phyloP scores from a whole-genome alignment of 2,329 filamentous ascomycete species.

The Fusarium drepaniforme region DNA sequence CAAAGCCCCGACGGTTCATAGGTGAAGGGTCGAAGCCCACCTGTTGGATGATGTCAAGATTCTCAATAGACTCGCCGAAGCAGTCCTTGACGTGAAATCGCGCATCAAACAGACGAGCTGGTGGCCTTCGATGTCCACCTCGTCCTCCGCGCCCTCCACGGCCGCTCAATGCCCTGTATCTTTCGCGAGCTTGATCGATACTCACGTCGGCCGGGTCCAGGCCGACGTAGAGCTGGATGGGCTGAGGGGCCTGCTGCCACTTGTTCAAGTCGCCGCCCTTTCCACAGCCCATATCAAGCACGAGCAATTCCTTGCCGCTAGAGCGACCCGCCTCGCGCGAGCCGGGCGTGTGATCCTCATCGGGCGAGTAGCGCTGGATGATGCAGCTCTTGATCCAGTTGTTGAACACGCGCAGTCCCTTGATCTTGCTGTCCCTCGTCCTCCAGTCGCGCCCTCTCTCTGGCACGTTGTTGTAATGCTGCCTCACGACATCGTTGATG shows the following conservation, averaged over 20 bases:
- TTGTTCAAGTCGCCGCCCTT: slow-evolving; percentile 97
- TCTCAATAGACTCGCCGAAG: slow-evolving; percentile 85
- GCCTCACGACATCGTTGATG: slow-evolving; percentile 86
- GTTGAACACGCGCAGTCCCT: slow-evolving; percentile 93
- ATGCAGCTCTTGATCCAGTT: slow-evolving; percentile 99
- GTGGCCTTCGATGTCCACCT: slow-evolving; percentile 60
- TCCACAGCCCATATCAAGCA: slow-evolving; percentile 95
- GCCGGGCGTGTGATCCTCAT: slow-evolving; percentile 77
- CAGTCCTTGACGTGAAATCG: slow-evolving; percentile 94
- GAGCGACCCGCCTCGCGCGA: slow-evolving; percentile 66
- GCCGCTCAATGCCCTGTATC: slow-evolving; percentile 80
- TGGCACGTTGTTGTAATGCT: slow-evolving; percentile 97
- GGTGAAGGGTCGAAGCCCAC: slow-evolving; percentile 88
- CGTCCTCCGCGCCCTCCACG: slow-evolving; percentile 69
- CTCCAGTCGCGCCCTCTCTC: slow-evolving; percentile 96
- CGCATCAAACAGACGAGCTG: slow-evolving; percentile 79
- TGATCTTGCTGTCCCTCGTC: slow-evolving; percentile 93
- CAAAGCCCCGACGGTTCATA: slow-evolving; percentile 84
- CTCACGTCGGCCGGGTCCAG: slow-evolving; percentile 93
- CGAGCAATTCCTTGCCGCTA: slow-evolving; percentile 74
- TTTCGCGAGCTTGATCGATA: slow-evolving; percentile 88
- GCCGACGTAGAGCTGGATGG: slow-evolving; percentile 93
- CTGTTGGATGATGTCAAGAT: slow-evolving; percentile 83
- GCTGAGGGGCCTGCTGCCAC: slow-evolving; percentile 94
- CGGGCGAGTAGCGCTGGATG: slow-evolving; percentile 94